Evolutionary conservation across 202 grass and related monocot species (phyloP), one percentile per base, ranked within the genome.

Genomic region (Miscanthus sacchariflorus): DNA sequence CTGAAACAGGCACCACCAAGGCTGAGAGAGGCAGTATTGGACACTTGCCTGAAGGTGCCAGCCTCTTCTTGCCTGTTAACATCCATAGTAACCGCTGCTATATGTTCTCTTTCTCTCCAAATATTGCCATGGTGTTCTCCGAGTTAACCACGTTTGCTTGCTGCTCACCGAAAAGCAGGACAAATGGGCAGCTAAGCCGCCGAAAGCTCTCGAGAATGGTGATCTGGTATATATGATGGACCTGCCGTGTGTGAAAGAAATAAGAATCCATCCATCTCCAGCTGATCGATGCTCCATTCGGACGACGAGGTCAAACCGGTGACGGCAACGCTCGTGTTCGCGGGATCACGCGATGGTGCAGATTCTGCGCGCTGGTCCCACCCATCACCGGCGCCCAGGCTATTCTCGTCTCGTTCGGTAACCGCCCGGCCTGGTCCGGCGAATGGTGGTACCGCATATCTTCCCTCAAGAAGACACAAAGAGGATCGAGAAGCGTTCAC

Each of bases 161-260:
- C 3, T 23, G 59, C 9, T 23, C 59, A 30, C 24, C 64, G 10
- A 67, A 72, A 18, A 23, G n/a, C 5, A 65, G 56, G 27, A 6
- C n/a, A 66, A 68, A 70, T 10, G 44, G 45, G 58, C 59, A 67
- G 63, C 73, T 36, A 76, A 30, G 28, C 18, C 33, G 11, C 75
- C 75, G 65, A 86, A 85, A 88, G 42, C 50, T 73, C 81, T 52
- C 68, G 39, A 72, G 19, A 84, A 84, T 70, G 74, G 61, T 43
- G 12, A 67, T 82, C n/a, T 59, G 63, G 35, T 46, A 4, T 12
- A 9, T 30, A 2, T 2, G 19, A 7, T 13, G 27, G 52, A 21
- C 21, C n/a, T 17, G 43, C 13, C 19, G 24, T 8, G 74, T 72
- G 87, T 24, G 33, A 73, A 73, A 50, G 6, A 79, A 73, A 84